phyloP scores from a whole-genome alignment of 2,329 filamentous ascomycete genomes.

The Fusarium drepaniforme region DNA sequence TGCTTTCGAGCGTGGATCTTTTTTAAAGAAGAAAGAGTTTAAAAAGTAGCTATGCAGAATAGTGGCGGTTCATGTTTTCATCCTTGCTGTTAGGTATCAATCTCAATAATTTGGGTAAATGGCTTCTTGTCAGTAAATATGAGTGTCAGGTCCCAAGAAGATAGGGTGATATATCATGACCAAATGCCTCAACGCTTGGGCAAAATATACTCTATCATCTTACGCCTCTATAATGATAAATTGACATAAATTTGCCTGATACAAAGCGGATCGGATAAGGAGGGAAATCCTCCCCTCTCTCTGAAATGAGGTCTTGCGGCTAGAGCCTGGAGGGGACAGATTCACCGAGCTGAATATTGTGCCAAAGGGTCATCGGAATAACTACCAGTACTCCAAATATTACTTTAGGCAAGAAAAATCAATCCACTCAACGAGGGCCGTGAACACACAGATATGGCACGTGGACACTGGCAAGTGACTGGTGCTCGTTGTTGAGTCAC shows the following conservation, averaged over 20 bases:
- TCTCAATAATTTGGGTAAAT: background rate
- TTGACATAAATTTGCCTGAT: background rate
- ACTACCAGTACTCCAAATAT: too few species aligned
- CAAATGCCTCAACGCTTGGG: background rate
- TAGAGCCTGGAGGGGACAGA: background rate
- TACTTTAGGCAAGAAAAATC: background rate
- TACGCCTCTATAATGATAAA: background rate
- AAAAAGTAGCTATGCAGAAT: background rate
- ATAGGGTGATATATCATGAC: background rate
- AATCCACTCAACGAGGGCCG: background rate
- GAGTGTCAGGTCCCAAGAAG: too few species aligned
- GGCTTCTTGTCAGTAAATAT: background rate
- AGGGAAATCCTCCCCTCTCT: background rate
- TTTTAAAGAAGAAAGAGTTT: background rate
- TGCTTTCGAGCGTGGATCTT: background rate
- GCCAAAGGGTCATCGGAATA: background rate
- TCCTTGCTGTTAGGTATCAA: background rate
- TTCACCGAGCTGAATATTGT: background rate
- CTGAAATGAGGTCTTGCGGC: background rate
- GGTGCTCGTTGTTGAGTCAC: background rate
- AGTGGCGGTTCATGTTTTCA: rapidly evolving
- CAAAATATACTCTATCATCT: background rate
- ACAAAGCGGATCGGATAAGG: background rate
- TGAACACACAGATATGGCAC: background rate
- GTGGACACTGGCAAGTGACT: background rate